A percentile compares a stretch with the other conserved stretches of the same genome.
Evolutionary conservation across 208 protist species (phyloP).

Genomic region (Leishmania tropica): DNA sequence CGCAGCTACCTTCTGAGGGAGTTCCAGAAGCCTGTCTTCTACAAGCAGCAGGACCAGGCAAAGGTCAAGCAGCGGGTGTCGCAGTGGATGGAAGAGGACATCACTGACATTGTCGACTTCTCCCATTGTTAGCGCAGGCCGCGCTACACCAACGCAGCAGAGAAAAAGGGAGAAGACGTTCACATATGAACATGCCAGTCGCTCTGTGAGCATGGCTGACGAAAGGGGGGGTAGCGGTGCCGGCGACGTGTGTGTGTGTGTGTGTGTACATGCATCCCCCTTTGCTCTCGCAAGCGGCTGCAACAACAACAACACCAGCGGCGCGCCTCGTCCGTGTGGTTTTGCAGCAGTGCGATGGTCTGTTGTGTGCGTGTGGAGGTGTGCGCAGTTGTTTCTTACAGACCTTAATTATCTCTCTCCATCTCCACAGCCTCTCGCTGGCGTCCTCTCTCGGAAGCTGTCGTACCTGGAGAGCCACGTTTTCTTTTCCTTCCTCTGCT

Average conservation of each 20-base stretch:
- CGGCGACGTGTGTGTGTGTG: not conserved
- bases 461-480: not conserved
- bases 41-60: conserved; percentile 81
- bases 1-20: conserved; percentile 77
- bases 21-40: conserved; percentile 79
- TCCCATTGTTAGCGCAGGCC: conserved; percentile 52
- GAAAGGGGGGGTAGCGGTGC: not conserved
- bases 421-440: not conserved
- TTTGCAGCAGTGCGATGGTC: not conserved
- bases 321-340: not conserved
- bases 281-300: not conserved
- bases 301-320: not conserved
- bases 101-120: conserved; percentile 84
- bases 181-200: not conserved
- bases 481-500: not conserved
- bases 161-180: not conserved
- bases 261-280: not conserved
- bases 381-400: not conserved
- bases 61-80: conserved; percentile 73
- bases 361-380: not conserved
- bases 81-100: conserved; percentile 65
- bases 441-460: no score
- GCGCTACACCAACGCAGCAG: not conserved
- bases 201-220: not conserved
- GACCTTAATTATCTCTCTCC: not conserved